Base-by-base conservation (phyloP, 176 grass and related monocot species). In the Eragrostis nindensis region DNA sequence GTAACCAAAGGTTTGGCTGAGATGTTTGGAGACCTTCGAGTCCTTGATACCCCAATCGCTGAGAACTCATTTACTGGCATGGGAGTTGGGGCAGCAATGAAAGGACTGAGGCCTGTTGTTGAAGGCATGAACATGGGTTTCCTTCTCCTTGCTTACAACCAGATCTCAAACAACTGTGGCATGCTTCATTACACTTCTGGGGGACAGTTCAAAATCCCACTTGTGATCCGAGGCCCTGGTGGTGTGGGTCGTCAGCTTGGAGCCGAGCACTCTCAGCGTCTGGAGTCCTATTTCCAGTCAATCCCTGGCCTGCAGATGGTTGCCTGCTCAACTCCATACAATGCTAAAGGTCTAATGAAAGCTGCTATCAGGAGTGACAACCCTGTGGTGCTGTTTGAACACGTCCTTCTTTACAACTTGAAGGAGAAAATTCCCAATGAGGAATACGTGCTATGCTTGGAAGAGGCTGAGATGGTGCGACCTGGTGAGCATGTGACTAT, bases 111-210 rank as follows among this genome's bases (percentile, higher is more conserved):
- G 53, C 92, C 92, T 16, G 74, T 98, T 79, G 73, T 94, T 77
- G 95, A 98, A 82, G 95, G 95, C 62, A 98, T 92, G 92, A 94
- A 94, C 86, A 92, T 94, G 95, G 95, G 95, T 5, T 98, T 98
- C 84, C 90, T 98, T 21, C 92, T 94, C 43, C 87, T 94, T 55
- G 90, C 95, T 40, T 98, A 89, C 75, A 98, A 98, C 82, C 95
- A 98, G 80, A 98, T 92, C 83, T 98, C 95, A 76, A 98, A 94
- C 78, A 94, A 98, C 71, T 91, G 92, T 4, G 95, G 95, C 10
- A 98, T 98, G 95, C 95, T 98, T 75, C 95, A 94, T n/a, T 98
- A 94, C 68, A 98, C 95, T 45, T 98, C 95, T 13, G 92, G 95
- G 32, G 92, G 95, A 17, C 92, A 98, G 69, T 98, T 98, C 49